Evolutionary conservation across 2,329 filamentous ascomycete genomes (phyloP), one percentile per base, ranked within the genome.

Genomic region (Nemania bipapillata): DNA sequence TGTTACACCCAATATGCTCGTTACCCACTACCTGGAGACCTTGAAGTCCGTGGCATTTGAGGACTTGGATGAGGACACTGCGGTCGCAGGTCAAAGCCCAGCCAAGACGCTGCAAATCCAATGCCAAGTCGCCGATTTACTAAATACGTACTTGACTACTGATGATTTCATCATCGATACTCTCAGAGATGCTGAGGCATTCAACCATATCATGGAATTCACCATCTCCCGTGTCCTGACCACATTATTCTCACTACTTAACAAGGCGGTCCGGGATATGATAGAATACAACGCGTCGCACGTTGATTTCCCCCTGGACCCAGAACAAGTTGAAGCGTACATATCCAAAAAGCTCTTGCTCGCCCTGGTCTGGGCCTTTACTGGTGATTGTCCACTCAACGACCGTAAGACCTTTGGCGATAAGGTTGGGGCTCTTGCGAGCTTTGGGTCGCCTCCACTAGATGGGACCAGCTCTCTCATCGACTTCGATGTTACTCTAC

Each of bases 161-260:
- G 93, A 97, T 74, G 86, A 92, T 74, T 95, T 99, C 76, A 90
- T 98, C 50, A 82, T 90, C 30, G 90, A 91, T 70, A 92, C 91
- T 3, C 86, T 99, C 4, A 86, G 90, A 61, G 87, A 93, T 78
- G 94, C 95, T 3, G 86, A 88, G 75, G 85, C 85, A 42, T 96
- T 93, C 83, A 92, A 91, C 71, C 96, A 99, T 80, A 99, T 99
- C 79, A 99, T 99, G 96, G 93, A 97, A 74, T 99, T 96, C 78
- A 98, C 96, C 0, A 87, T 92, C 57, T 93, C 95, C 57, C 92
- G 96, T 65, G 95, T 93, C 4, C 86, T 99, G 40, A 96, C 91
- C 71, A 99, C 96, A 0, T 83, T 99, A 22, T 99, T 99, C 84
- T 98, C 95, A 50, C 86, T 99, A 28, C 84, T 99, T 66, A 97